phyloP scores from a whole-genome alignment of 805 yeast species.

The Diddensiella santjacobensis region DNA sequence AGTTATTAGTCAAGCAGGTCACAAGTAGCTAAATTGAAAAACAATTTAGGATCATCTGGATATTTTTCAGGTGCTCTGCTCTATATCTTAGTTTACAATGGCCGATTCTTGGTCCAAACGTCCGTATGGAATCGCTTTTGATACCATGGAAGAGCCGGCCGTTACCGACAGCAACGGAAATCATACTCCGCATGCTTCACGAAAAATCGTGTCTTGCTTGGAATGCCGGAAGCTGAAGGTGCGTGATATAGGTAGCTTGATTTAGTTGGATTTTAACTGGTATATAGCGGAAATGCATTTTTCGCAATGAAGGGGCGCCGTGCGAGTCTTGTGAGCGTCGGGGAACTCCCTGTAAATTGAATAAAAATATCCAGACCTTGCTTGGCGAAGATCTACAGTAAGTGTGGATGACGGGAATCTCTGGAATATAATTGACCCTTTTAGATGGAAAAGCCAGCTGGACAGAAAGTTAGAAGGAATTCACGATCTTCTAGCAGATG shows the following conservation, averaged over 20 bases:
- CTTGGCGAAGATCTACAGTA: constrained; percentile 7
- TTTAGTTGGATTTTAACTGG: not conserved
- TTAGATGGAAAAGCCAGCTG: constrained; percentile 3
- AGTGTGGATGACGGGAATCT: too few relatives aligned
- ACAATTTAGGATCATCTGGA: too few relatives aligned
- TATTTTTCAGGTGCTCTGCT: too few relatives aligned
- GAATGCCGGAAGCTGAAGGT: constrained; percentile 8
- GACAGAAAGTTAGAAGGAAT: not conserved
- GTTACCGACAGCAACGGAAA: too few relatives aligned
- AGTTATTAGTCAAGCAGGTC: too few relatives aligned
- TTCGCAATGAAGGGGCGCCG: constrained; percentile 3
- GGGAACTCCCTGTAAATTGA: constrained; percentile 7
- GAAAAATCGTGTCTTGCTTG: constrained; percentile 6
- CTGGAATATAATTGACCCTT: not conserved
- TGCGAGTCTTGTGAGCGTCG: constrained; percentile 5
- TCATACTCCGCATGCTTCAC: not conserved
- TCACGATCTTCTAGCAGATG: not conserved
- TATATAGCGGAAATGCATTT: constrained; percentile 4
- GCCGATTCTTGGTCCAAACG: not conserved
- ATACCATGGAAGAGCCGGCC: too few relatives aligned
- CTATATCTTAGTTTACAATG: too few relatives aligned
- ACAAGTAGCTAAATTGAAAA: too few relatives aligned
- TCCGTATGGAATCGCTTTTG: not conserved
- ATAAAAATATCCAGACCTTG: constrained; percentile 4
- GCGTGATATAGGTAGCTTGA: not conserved